These are phyloP conservation scores for Wallacemonas rigidus DNA, from an alignment of 208 protist species.

Conservation along the genomic window DNA sequence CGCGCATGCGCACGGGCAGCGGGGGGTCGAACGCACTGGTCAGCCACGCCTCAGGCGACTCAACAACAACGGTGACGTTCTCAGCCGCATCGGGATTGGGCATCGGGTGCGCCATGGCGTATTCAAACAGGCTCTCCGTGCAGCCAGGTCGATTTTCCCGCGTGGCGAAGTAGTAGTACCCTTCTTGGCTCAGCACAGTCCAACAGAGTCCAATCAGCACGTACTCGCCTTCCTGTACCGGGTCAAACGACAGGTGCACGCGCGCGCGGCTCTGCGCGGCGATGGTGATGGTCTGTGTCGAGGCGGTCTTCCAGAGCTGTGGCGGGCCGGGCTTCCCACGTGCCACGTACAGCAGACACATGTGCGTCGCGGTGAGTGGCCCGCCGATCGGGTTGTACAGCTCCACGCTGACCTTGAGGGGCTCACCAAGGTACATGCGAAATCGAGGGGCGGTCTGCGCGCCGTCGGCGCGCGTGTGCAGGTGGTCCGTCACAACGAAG, in stretches of 20 bases:
- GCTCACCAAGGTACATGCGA: conserved; percentile 56
- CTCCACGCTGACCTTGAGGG: conserved; percentile 60
- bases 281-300: conserved; percentile 54
- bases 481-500: not conserved
- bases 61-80: conserved; percentile 72
- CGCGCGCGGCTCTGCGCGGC: conserved; percentile 25
- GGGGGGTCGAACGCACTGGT: conserved; percentile 52
- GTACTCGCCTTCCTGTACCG: conserved; percentile 60
- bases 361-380: conserved; percentile 39
- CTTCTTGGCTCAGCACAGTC: conserved; percentile 53
- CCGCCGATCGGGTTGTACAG: conserved; percentile 68
- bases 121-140: conserved; percentile 61
- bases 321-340: conserved; percentile 32
- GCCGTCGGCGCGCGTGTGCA: not conserved
- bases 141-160: conserved; percentile 38
- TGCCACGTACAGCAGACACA: conserved; percentile 72
- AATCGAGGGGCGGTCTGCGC: conserved; percentile 14
- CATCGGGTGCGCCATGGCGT: conserved; percentile 72
- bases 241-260: conserved; percentile 63
- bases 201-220: conserved; percentile 80
- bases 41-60: conserved; percentile 61
- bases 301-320: conserved; percentile 68
- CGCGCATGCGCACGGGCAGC: conserved; percentile 61
- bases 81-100: conserved; percentile 54
- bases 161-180: conserved; percentile 87